Evolutionary conservation across 768 basidiomycete species (phyloP).

Genomic region (Mycena latifolia): DNA sequence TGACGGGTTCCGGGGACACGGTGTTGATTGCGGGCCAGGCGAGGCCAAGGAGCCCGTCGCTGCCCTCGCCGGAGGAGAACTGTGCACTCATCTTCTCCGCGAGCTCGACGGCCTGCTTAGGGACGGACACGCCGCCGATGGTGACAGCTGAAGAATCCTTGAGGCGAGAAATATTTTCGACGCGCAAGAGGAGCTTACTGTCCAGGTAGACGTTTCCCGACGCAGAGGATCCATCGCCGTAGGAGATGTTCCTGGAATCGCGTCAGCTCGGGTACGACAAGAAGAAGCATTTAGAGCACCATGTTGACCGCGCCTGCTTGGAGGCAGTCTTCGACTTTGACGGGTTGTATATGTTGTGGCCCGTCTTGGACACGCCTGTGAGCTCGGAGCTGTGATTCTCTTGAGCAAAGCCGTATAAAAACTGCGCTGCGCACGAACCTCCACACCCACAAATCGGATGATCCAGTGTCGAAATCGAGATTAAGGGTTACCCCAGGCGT

Average conservation of each 20-base stretch:
- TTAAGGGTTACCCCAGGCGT: conserved; percentile 53
- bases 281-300: conserved; percentile 8
- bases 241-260: conserved; percentile 39
- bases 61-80: conserved; percentile 49
- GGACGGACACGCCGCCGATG: conserved; percentile 43
- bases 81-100: conserved; percentile 48
- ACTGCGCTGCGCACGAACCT: conserved; percentile 17
- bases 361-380: conserved; percentile 27
- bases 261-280: neutral
- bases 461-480: conserved; percentile 46
- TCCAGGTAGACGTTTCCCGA: conserved; percentile 44
- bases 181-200: conserved; percentile 16
- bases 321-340: conserved; percentile 39
- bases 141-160: conserved; percentile 26
- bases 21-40: conserved; percentile 54
- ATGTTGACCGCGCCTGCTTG: conserved; percentile 32
- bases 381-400: conserved; percentile 38
- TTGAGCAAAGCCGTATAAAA: conserved; percentile 10
- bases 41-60: conserved; percentile 53
- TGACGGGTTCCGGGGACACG: conserved; percentile 47
- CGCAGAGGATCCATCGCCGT: conserved; percentile 42
- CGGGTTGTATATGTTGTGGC: conserved; percentile 42
- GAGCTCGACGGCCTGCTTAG: conserved; percentile 52
- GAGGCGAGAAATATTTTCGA: neutral
- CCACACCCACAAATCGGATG: conserved; percentile 36